Evolutionary conservation across 2,329 filamentous ascomycete species (phyloP), one percentile per base, ranked within the genome.

Genomic region (Ceratocystis variospora): DNA sequence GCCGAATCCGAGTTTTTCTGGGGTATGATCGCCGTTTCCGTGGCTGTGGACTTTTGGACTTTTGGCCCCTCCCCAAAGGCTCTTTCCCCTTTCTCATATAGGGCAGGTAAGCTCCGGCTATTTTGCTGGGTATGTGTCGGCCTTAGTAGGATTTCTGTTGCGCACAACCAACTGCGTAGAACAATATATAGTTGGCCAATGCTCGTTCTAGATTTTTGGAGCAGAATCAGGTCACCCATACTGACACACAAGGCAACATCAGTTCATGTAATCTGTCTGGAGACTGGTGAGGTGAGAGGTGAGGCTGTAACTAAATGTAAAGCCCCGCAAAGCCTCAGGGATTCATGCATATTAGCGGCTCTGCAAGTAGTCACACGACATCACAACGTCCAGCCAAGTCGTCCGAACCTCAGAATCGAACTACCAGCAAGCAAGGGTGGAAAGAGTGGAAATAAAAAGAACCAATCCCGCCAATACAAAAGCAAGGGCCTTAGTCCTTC

Each of bases 11-110:
- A 19, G 1, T 59, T 59, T 31, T 33, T 59, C 53, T 59, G 53
- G 53, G 53, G 53, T 59, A 59, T 59, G 53, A 59, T 59, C 53
- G 53, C 53, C 53, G n/a, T 59, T 59, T 15, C 53, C 28, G 53
- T 59, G 53, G n/a, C 15, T 59, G 53, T 59, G 28, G 28, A 59
- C 53, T 59, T 50, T n/a, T 50, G 46, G 46, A 19, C 46, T 50
- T 59, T 37, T 59, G 28, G 53, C 3, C 41, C 5, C 46, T 19
- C 12, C 5, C 19, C 19, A 4, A 2, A 15, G 50, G 12, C 19
- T 53, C 12, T 15, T 25, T 25, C 48, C 48, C 48, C 46, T 50
- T 50, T 12, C 37, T 41, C 3, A 0, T 41, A 41, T 41, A 41
- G 10, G 3, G 37, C 8, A 41, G 12, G 37, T 41, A 41, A 41